These are phyloP conservation scores for Fusarium camptoceras DNA, from an alignment of 2,329 filamentous ascomycete species.

Conservation along the genomic window DNA sequence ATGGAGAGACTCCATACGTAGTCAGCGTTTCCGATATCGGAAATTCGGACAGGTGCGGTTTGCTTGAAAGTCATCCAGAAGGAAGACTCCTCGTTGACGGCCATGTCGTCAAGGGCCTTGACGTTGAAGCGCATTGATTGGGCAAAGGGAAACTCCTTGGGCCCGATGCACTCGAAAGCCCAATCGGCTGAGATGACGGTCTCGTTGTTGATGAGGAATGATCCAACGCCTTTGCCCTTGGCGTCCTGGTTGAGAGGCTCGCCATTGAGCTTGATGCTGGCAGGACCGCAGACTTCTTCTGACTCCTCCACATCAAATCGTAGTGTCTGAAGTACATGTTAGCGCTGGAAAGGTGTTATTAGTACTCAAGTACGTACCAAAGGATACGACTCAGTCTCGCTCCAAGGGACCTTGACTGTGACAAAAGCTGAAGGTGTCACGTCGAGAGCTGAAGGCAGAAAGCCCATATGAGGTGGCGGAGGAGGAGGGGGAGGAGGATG, in stretches of 20 bases:
- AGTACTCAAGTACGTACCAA: conserved; percentile 39
- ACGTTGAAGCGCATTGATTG: conserved; percentile 60
- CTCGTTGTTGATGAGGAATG: conserved; percentile 54
- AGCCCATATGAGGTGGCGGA: conserved; percentile 31
- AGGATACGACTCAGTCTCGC: conserved; percentile 27
- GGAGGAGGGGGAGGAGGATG: conserved; percentile 24
- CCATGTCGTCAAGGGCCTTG: conserved; percentile 56
- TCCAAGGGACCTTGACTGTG: conserved; percentile 36
- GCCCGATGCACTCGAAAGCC: conserved; percentile 59
- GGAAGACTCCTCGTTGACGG: conserved; percentile 51
- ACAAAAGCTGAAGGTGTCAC: conserved; percentile 39
- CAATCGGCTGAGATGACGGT: conserved; percentile 58
- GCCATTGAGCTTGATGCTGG: conserved; percentile 61
- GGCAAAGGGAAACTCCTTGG: conserved; percentile 54
- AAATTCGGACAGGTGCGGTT: conserved; percentile 55
- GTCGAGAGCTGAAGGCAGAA: conserved; percentile 31
- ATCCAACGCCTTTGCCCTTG: conserved; percentile 56
- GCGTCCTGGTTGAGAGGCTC: conserved; percentile 55
- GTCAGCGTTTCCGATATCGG: conserved; percentile 56
- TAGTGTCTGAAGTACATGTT: conserved; percentile 49
- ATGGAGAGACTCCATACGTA: conserved; percentile 41
- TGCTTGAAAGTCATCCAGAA: conserved; percentile 62
- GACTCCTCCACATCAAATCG: conserved; percentile 60
- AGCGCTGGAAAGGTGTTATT: not conserved
- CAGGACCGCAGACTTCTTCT: conserved; percentile 58